Conservation (phyloP, 768 basidiomycete genomes). For the Boletus subparvulus region DNA sequence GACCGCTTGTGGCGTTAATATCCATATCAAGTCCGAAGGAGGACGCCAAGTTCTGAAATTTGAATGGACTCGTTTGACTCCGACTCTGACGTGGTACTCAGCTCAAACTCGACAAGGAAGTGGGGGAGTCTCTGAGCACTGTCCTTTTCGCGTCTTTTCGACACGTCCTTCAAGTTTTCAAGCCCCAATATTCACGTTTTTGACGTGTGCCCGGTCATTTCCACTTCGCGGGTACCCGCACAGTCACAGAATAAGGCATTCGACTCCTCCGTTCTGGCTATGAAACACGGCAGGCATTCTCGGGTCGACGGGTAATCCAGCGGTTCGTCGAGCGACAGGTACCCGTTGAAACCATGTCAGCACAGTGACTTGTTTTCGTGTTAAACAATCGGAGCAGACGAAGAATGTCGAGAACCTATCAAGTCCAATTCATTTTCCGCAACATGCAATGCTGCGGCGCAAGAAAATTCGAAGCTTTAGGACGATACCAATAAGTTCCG, state of each 20-base stretch:
- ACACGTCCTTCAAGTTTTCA: neutral
- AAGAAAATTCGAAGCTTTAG: neutral
- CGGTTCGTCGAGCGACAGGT: neutral
- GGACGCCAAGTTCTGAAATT: no score
- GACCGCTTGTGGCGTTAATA: no score
- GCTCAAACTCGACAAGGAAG: neutral
- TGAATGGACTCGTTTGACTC: neutral
- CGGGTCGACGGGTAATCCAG: neutral
- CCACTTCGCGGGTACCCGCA: neutral
- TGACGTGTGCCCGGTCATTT: no score
- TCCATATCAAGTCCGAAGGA: no score
- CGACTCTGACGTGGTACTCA: neutral
- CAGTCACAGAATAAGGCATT: neutral
- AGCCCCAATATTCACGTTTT: neutral
- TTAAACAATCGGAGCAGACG: neutral
- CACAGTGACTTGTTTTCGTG: neutral
- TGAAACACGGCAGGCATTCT: no score
- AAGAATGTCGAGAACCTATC: neutral
- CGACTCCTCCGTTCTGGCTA: neutral
- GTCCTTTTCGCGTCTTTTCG: neutral
- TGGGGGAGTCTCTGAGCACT: no score
- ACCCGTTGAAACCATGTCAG: no score
- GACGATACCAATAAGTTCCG: neutral
- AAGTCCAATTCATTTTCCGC: neutral
- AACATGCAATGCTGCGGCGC: neutral